These are phyloP conservation scores for Bipolaris sorokiniana DNA, from an alignment of 2,329 filamentous ascomycete genomes.

Conservation along the genomic window DNA sequence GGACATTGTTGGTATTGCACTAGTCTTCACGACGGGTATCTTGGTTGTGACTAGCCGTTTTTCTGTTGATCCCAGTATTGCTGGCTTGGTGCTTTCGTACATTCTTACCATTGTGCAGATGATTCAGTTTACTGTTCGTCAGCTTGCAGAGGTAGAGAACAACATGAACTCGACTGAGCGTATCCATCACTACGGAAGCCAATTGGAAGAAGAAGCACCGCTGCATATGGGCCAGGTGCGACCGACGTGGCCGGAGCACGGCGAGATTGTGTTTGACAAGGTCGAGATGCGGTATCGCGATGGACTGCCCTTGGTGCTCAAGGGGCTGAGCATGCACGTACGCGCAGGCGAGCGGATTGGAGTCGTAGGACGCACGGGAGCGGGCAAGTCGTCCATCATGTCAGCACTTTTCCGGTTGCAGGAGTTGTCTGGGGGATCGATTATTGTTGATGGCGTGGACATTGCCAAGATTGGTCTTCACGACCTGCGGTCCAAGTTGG, in stretches of 20 bases:
- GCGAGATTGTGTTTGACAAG: constrained; percentile 65
- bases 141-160: constrained; percentile 94
- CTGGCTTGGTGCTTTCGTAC: constrained; percentile 88
- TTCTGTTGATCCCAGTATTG: constrained; percentile 80
- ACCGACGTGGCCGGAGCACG: constrained; percentile 81
- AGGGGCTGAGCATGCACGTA: constrained; percentile 68
- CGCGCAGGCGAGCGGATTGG: constrained; percentile 78
- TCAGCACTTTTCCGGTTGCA: constrained; percentile 76
- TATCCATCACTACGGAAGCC: constrained; percentile 84
- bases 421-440: constrained; percentile 56
- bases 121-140: constrained; percentile 93
- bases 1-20: constrained; percentile 79
- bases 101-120: constrained; percentile 93
- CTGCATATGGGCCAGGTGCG: constrained; percentile 75
- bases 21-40: constrained; percentile 88
- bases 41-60: constrained; percentile 92
- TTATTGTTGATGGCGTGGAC: constrained; percentile 58
- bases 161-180: constrained; percentile 97
- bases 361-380: constrained; percentile 80
- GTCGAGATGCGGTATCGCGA: constrained; percentile 60
- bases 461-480: constrained; percentile 77
- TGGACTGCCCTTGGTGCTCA: constrained; percentile 57
- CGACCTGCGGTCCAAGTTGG: constrained; percentile 75
- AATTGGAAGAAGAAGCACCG: constrained; percentile 88
- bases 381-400: constrained; percentile 85